Base-by-base conservation (phyloP, 192 early-diverging fungal genomes). In the Geranomyces michiganensis region DNA sequence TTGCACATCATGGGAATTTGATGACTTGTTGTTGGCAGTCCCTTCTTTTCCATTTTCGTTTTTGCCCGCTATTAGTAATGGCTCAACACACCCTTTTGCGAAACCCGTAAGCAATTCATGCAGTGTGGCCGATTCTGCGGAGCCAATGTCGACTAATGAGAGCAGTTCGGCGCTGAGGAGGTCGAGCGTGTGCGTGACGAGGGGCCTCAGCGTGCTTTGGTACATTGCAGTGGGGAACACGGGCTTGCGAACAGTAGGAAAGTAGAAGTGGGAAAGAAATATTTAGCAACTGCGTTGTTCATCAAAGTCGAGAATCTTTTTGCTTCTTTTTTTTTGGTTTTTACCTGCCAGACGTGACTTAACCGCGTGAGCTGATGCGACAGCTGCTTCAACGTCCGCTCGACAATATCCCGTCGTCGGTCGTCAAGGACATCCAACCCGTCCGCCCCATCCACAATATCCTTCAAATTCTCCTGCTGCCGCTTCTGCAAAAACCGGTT, bases 261-360 rank as follows among this genome's bases (percentile, higher is more conserved):
- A 41, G 51, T 27, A 55, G 51, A 27, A 55, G 19, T 9, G 58
- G 26, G 58, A 29, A 60, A 60, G 17, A 2, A 60, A 29, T 17
- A n/a, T 7, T 47, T 29, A 49, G 22, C 9, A n/a, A 5, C 58
- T 4, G 58, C 29, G 58, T 31, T 19, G n/a, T n/a, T n/a, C n/a
- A n/a, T n/a, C n/a, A n/a, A n/a, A n/a, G n/a, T n/a, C n/a, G n/a
- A n/a, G n/a, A n/a, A n/a, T n/a, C n/a, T 31, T 27, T 32, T 8
- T 27, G 22, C 51, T 7, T 53, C n/a, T 7, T 29, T 5, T 7
- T 27, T 32, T 27, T 60, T 26, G 1, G 2, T 29, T 32, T 29
- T 32, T 60, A 88, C 87, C 81, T 80, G 83, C 84, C 80, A 89
- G 22, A 82, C 70, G 22, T 80, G 84, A 56, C 74, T 68, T 14